Evolutionary conservation across 2,329 filamentous ascomycete species (phyloP), one percentile per base, ranked within the genome.

Genomic region (Tolypocladium nubicola): DNA sequence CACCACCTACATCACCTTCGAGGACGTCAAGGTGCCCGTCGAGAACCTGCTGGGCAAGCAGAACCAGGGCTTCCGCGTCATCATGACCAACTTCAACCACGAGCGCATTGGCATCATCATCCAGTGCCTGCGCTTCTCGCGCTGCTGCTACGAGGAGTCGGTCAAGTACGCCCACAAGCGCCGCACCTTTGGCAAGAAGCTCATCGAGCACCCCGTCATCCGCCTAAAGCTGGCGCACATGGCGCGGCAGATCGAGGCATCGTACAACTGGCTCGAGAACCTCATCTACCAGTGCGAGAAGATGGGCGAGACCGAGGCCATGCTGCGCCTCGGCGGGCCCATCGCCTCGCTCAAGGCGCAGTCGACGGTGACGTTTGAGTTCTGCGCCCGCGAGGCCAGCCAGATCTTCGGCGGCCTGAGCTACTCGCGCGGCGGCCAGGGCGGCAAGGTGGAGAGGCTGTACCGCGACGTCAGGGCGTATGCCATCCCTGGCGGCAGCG

Each of bases 21-120:
- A 99, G 74, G 94, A 99, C 70, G 94, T 97, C 75, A 97, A 97
- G 80, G 94, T 99, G 0, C 94, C 94, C 1, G 94, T 97, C n/a
- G 93, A 96, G 82, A 97, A 99, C 78, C 75, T 99, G 66, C 86
- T 99, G 60, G 94, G 94, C 76, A 97, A 97, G 80, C 87, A 96
- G 78, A 96, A 99, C 81, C 88, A 96, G 73, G 94, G 94, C 43
- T 99, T 99, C 84, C 90, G 92, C 76, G 91, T 96, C 70, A 93
- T 99, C 80, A 97, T 97, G 93, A 97, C 90, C 71, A 97, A 97
- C 82, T 97, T 97, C 81, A 97, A 97, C 83, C 94, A 97, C 80
- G 94, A 99, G 78, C 90, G 94, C 61, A 92, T 99, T 66, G 94
- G 94, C 61, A 97, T 99, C 75, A 92, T 97, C 76, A 97, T 97